Evolutionary conservation across 2,329 filamentous ascomycete species (phyloP), one percentile per base, ranked within the genome.

Genomic region (Clarireedia monteithiana): DNA sequence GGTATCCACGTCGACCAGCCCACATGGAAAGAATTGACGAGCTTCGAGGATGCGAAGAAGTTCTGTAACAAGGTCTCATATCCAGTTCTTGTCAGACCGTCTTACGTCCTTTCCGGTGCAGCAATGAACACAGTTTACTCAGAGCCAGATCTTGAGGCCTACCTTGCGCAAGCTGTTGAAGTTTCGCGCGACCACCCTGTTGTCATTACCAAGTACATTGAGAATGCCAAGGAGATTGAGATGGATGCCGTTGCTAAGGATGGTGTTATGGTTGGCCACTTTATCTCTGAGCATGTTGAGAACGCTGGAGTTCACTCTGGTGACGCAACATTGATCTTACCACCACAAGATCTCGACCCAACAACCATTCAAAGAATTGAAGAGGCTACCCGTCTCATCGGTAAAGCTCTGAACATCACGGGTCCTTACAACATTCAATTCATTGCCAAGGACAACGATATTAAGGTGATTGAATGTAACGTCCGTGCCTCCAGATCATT

Each of bases 381-480:
- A 83, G 89, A 89, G 65, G 97, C 97, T 66, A 92, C 94, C 15
- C 75, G 91, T 73, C 96, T 96, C 82, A 91, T 99, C 51, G 94
- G 92, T 63, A 88, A 94, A 75, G 94, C 94, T 49, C 96, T 92
- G 90, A 91, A 82, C 68, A 97, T 97, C 72, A 97, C 91, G 17
- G 94, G 94, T 55, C 94, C 94, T 58, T 99, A 97, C 83, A 99
- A 99, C 81, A 97, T 99, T 92, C 94, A 99, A 71, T 95, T 99
- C 74, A 97, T 99, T 34, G 30, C 30, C 81, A 95, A 95, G 77
- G 90, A 88, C 38, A 79, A 89, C 10, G 78, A 87, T 67, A 83
- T 86, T 30, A 96, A 96, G 80, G 92, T 97, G 68, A 97, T 97
- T 61, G 92, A 97, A 75, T 97, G 92, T 78, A 97, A 97, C 74